Conservation (phyloP, 805 yeast species). For the Candida nemodendra region DNA sequence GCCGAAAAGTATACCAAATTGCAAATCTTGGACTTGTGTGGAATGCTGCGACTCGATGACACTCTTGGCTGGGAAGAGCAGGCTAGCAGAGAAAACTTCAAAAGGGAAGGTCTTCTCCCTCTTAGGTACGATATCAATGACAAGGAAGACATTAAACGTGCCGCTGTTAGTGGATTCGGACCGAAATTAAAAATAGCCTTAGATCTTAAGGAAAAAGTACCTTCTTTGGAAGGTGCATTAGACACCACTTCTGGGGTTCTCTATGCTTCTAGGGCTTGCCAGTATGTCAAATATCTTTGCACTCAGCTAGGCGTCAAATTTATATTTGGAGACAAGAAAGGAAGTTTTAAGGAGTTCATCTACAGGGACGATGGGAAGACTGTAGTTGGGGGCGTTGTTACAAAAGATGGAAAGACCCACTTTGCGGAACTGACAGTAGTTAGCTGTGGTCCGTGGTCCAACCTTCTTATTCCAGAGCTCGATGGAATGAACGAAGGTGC, state of each 20-base stretch:
- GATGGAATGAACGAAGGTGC: slow-evolving; percentile 38
- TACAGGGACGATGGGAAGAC: slow-evolving; percentile 11
- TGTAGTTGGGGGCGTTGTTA: slow-evolving; percentile 29
- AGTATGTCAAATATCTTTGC: slow-evolving; percentile 29
- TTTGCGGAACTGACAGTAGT: slow-evolving; percentile 27
- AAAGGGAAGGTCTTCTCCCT: slow-evolving; percentile 28
- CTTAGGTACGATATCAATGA: slow-evolving; percentile 32
- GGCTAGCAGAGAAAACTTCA: slow-evolving; percentile 24
- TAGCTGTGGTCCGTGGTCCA: slow-evolving; percentile 35
- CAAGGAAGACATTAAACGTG: slow-evolving; percentile 31
- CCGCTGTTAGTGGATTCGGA: slow-evolving; percentile 30
- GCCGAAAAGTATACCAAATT: slow-evolving; percentile 24
- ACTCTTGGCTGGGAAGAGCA: slow-evolving; percentile 26
- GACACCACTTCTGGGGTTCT: slow-evolving; percentile 36
- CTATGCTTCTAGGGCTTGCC: slow-evolving; percentile 36
- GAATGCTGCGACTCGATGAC: slow-evolving; percentile 31
- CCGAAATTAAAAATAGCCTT: slow-evolving; percentile 23
- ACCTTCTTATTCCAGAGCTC: slow-evolving; percentile 32
- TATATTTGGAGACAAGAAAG: slow-evolving; percentile 30
- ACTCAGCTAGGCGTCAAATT: slow-evolving; percentile 35
- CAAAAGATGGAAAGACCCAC: slow-evolving; percentile 29
- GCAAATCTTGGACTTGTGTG: slow-evolving; percentile 28
- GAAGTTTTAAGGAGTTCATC: slow-evolving; percentile 27
- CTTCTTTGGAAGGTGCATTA: slow-evolving; percentile 23
- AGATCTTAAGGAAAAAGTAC: slow-evolving; percentile 14